Evolutionary conservation across 108 stramenopile genomes (phyloP), one percentile per base, ranked within the genome.

Genomic region (Chaetoceros tenuissimus): DNA sequence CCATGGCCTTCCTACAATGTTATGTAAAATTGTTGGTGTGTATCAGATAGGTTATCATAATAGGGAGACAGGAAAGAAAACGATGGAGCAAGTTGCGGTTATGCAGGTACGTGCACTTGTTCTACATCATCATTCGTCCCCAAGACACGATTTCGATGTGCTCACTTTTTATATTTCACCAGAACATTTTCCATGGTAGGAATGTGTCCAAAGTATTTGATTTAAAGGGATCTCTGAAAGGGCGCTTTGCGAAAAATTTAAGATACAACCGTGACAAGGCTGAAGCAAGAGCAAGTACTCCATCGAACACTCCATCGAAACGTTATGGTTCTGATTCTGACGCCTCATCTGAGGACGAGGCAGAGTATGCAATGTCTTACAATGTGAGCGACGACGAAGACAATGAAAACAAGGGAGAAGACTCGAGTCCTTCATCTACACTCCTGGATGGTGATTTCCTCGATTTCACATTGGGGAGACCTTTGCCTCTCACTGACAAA

Each of bases 11-110:
- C 83, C 89, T 24, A 94, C 94, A n/a, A 91, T 95, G 10, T 59
- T 98, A 7, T 95, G 93, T 74, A 95, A 95, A 68, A 95, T 96
- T 51, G 81, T 98, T 27, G 97, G 97, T 16, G 95, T 98, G n/a
- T 98, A 95, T 65, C 92, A 95, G 66, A 90, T 96, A 34, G 92
- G 94, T 3, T 94, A 85, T 62, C 94, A 98, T 72, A 96, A 96
- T 57, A 81, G 91, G 23, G 71, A 77, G 16, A 94, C 92, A 18
- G 97, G 97, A 0, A 95, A 96, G 60, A 70, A 90, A 31, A 92
- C 78, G 23, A 94, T 95, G 93, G 94, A 97, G 30, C 94, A 95
- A 76, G 91, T 96, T 2, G 95, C 96, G 3, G 95, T 94, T 28
- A 95, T 95, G 89, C 83, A 84, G 65, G 64, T 66, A 26, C 49